Conservation (phyloP, 2,329 filamentous ascomycete genomes). For the Botrytis aclada region DNA sequence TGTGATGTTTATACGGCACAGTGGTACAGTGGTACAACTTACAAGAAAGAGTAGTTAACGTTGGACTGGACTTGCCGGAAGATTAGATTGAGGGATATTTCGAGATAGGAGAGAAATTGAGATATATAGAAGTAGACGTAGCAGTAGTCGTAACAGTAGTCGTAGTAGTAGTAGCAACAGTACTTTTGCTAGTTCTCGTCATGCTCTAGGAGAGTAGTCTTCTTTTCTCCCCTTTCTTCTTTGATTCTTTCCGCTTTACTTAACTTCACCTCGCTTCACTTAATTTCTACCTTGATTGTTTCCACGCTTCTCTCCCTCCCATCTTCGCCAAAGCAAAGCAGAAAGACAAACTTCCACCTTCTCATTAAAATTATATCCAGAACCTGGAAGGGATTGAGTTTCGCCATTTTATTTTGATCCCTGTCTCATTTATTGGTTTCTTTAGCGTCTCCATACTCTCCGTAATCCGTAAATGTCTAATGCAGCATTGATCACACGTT, state of each 20-base stretch:
- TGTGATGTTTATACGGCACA: neutral
- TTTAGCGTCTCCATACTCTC: conserved; percentile 5
- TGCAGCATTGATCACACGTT: conserved; percentile 12
- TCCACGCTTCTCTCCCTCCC: neutral
- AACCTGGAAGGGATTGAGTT: neutral
- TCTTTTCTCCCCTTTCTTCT: neutral
- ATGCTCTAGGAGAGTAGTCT: neutral
- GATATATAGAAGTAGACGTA: neutral
- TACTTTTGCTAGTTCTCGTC: neutral
- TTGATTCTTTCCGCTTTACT: too few relatives aligned
- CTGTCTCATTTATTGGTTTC: neutral
- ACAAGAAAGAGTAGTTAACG: too few relatives aligned
- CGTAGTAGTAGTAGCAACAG: neutral
- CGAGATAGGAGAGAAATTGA: neutral
- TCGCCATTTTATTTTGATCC: neutral
- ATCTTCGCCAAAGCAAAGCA: neutral
- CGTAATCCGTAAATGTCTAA: neutral
- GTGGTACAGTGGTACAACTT: neutral
- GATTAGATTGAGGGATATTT: neutral
- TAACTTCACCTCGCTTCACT: neutral
- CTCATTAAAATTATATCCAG: too few relatives aligned
- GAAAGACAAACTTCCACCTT: neutral
- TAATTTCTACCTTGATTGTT: neutral
- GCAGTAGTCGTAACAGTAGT: too few relatives aligned
- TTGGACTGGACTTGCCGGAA: too few relatives aligned